Conservation (phyloP, 805 yeast genomes). For the Candida jianshihensis region DNA sequence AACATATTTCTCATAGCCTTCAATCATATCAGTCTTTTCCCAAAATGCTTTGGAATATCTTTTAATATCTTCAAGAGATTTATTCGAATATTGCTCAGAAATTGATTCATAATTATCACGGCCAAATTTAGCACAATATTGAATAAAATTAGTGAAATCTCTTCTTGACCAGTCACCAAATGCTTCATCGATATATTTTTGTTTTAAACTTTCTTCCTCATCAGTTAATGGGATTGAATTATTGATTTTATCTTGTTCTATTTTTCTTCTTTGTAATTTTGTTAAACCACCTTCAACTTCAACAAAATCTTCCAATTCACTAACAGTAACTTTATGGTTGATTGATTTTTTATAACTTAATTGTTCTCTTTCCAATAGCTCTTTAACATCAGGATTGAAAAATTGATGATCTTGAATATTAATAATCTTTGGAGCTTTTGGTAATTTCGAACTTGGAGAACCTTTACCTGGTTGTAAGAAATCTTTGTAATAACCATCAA, state of each 20-base stretch:
- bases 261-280: slow-evolving; percentile 14
- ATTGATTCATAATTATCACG: slow-evolving; percentile 43
- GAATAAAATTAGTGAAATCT: slow-evolving; percentile 67
- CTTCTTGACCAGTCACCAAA: slow-evolving; percentile 68
- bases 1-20: slow-evolving; percentile 65
- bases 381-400: slow-evolving; percentile 47
- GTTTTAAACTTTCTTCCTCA: slow-evolving; percentile 52
- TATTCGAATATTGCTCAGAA: slow-evolving; percentile 47
- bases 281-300: slow-evolving; percentile 12
- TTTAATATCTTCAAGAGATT: slow-evolving; percentile 52
- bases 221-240: slow-evolving; percentile 52
- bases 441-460: slow-evolving; percentile 34
- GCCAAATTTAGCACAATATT: slow-evolving; percentile 63
- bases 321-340: slow-evolving; percentile 48
- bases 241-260: slow-evolving; percentile 49
- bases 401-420: slow-evolving; percentile 71
- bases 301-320: slow-evolving; percentile 55
- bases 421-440: slow-evolving; percentile 58
- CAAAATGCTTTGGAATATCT: slow-evolving; percentile 57
- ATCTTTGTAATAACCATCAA: slow-evolving; percentile 72
- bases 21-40: slow-evolving; percentile 51
- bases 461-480: slow-evolving; percentile 38
- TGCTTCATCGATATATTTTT: slow-evolving; percentile 44
- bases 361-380: slow-evolving; percentile 57
- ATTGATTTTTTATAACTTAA: slow-evolving; percentile 53